phyloP scores from a whole-genome alignment of 371 early-diverging fungal species.

The Mortierella sp. region DNA sequence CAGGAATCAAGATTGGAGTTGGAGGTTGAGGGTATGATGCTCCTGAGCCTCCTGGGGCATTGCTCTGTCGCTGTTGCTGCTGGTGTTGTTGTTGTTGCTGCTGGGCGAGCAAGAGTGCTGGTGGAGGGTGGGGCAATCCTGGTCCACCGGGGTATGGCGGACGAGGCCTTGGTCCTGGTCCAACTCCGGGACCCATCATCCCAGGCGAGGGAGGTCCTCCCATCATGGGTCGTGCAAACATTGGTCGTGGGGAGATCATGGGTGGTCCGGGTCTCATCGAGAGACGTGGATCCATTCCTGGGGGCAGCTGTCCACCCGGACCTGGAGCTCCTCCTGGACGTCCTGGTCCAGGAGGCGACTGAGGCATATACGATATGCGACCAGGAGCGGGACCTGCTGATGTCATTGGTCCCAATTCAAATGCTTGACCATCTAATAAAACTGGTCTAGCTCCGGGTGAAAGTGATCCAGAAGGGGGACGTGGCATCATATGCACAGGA shows the following conservation, averaged over 20 bases:
- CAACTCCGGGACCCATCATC: constrained; percentile 4
- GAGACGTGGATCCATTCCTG: constrained; percentile 11
- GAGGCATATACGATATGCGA: constrained; percentile 15
- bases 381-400: background rate
- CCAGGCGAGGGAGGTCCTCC: constrained; percentile 15
- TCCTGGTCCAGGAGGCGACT: constrained; percentile 2
- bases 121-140: constrained; percentile 10
- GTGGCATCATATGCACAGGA: constrained; percentile 14
- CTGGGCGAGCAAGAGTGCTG: constrained; percentile 7
- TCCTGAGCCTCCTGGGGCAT: constrained; percentile 2
- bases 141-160: constrained; percentile 14
- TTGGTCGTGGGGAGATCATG: constrained; percentile 19
- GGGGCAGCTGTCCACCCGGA: constrained; percentile 16
- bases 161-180: constrained; percentile 17
- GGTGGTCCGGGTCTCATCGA: constrained; percentile 17
- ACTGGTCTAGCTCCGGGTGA: constrained; percentile 3
- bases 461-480: constrained; percentile 21
- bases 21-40: constrained; percentile 28
- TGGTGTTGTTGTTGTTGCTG: constrained; percentile 19
- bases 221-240: constrained; percentile 3
- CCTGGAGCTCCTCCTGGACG: constrained; percentile 8
- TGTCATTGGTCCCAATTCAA: constrained; percentile 33
- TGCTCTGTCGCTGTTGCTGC: background rate
- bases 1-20: constrained; percentile 1
- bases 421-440: constrained; percentile 21